phyloP scores from a whole-genome alignment of 805 yeast species.

The Pichia exigua region DNA sequence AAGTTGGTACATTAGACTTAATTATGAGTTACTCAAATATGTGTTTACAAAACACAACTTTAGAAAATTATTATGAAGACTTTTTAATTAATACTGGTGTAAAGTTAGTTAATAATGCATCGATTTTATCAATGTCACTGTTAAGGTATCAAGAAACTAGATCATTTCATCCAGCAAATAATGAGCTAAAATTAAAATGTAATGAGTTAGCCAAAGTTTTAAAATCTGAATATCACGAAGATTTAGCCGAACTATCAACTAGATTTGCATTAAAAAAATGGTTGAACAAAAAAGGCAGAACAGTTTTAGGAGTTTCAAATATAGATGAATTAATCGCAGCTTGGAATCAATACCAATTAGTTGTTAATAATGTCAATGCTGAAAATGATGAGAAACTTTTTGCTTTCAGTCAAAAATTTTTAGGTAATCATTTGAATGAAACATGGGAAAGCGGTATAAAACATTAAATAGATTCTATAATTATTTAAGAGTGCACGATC shows the following conservation, averaged over 20 bases:
- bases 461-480: conserved; percentile 10
- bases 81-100: conserved; percentile 50
- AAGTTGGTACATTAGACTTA: conserved; percentile 62
- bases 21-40: conserved; percentile 74
- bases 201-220: conserved; percentile 36
- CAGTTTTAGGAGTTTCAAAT: conserved; percentile 73
- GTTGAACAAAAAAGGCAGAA: conserved; percentile 42
- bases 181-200: conserved; percentile 47
- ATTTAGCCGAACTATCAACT: conserved; percentile 76
- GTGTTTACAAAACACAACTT: conserved; percentile 65
- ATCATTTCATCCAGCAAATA: conserved; percentile 73
- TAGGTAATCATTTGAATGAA: conserved; percentile 54
- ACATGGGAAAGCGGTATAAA: conserved; percentile 46
- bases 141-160: conserved; percentile 61
- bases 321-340: conserved; percentile 60
- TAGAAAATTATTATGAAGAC: conserved; percentile 39
- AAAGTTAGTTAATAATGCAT: conserved; percentile 62
- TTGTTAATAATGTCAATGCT: conserved; percentile 30
- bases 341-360: conserved; percentile 45
- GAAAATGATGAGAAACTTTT: conserved; percentile 38
- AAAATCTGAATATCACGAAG: conserved; percentile 35
- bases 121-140: conserved; percentile 83
- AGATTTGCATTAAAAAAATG: conserved; percentile 64
- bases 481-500: no score
- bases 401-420: conserved; percentile 32